Percentiles rank a stretch among this genome's conserved stretches.
Evolutionary conservation across 1,284 basidiomycete species (phyloP).

Genomic region (Xanthoconium separans): DNA sequence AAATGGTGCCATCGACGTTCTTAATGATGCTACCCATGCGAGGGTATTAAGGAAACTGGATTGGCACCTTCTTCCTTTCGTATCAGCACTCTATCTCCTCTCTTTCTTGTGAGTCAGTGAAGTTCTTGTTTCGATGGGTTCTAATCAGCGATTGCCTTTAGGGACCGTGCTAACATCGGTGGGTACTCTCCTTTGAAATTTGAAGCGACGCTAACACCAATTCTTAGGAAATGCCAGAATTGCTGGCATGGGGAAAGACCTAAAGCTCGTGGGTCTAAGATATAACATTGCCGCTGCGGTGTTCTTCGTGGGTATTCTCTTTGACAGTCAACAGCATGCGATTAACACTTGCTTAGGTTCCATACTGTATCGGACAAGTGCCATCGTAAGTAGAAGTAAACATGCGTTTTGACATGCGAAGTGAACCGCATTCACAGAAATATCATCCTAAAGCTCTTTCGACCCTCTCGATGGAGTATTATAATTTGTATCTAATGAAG

Average conservation of each 20-base stretch:
- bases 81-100: constrained; percentile 54
- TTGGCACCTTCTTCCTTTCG: constrained; percentile 45
- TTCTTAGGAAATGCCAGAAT: constrained; percentile 30
- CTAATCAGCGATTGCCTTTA: constrained; percentile 3
- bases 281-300: constrained; percentile 45
- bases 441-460: constrained; percentile 42
- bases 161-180: constrained; percentile 37
- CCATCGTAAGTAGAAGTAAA: constrained; percentile 39
- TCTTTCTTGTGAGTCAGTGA: constrained; percentile 45
- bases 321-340: neutral
- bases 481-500: neutral
- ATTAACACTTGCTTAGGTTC: constrained; percentile 30
- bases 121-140: neutral
- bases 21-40: constrained; percentile 5
- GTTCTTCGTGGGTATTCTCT: constrained; percentile 40
- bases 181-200: neutral
- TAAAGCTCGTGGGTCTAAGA: constrained; percentile 37
- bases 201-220: neutral
- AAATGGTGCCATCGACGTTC: neutral
- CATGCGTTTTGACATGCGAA: neutral
- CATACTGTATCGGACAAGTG: constrained; percentile 43
- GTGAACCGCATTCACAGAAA: constrained; percentile 32
- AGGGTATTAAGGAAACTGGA: constrained; percentile 47
- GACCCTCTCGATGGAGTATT: constrained; percentile 46
- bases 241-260: constrained; percentile 43